These are phyloP conservation scores for Aegle marmelos DNA, from an alignment of 345 rosid genomes.

Conservation along the genomic window DNA sequence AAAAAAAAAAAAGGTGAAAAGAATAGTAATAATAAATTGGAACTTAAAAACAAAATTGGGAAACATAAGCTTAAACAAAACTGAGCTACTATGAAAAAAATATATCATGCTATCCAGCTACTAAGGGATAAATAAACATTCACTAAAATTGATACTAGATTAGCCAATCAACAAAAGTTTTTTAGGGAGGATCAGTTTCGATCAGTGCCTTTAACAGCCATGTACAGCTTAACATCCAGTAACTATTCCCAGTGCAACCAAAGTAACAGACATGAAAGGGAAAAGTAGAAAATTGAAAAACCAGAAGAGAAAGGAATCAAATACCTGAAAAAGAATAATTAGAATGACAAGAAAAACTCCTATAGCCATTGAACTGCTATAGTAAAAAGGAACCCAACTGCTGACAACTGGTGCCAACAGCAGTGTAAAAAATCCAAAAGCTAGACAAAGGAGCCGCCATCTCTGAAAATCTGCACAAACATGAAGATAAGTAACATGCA, in stretches of 20 bases:
- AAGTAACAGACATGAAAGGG: neutral
- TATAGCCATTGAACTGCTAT: conserved; percentile 87
- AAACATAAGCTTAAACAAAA: neutral
- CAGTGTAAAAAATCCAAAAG: conserved; percentile 51
- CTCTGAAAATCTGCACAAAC: conserved; percentile 59
- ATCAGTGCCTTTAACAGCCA: too few relatives aligned
- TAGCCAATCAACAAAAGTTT: neutral
- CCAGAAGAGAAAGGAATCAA: conserved; percentile 5
- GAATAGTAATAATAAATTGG: neutral
- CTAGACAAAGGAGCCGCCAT: conserved; percentile 83
- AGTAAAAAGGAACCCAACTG: conserved; percentile 92
- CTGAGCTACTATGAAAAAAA: neutral
- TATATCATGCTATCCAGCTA: neutral
- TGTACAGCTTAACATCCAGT: neutral
- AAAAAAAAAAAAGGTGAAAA: too few relatives aligned
- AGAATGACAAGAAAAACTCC: conserved; percentile 82
- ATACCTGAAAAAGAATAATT: conserved; percentile 85
- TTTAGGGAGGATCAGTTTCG: too few relatives aligned
- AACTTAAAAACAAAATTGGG: neutral
- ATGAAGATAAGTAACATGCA: neutral
- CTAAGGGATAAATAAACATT: neutral
- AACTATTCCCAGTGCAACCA: neutral
- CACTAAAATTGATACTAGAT: neutral
- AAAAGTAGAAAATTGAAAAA: neutral
- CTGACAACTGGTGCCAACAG: conserved; percentile 78